phyloP scores from a whole-genome alignment of 768 basidiomycete genomes.

The Hygrophorus russula region DNA sequence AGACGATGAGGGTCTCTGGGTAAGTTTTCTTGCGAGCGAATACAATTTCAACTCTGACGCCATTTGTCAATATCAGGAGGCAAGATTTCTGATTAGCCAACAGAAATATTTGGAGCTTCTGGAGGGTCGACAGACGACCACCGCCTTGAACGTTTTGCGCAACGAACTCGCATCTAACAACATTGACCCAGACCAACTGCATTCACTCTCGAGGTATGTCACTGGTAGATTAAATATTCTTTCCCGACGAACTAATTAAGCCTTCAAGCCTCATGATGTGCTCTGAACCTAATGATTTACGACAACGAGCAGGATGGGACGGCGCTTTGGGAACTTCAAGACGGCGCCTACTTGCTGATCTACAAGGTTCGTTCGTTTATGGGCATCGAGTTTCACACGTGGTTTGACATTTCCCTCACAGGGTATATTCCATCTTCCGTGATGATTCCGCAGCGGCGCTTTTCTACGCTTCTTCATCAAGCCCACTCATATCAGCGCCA shows the following conservation, averaged over 20 bases:
- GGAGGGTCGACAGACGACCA: slow-evolving; percentile 68
- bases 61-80: slow-evolving; percentile 39
- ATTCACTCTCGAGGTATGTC: slow-evolving; percentile 76
- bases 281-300: slow-evolving; percentile 71
- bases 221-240: slow-evolving; percentile 7
- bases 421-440: slow-evolving; percentile 83
- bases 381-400: neutral
- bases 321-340: slow-evolving; percentile 78
- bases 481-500: slow-evolving; percentile 71
- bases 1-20: slow-evolving; percentile 60
- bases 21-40: slow-evolving; percentile 17
- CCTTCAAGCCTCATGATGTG: slow-evolving; percentile 81
- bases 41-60: neutral
- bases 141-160: slow-evolving; percentile 77
- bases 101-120: slow-evolving; percentile 95
- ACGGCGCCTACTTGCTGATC: slow-evolving; percentile 55
- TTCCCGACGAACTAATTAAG: slow-evolving; percentile 8
- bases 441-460: slow-evolving; percentile 88
- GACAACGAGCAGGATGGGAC: slow-evolving; percentile 78
- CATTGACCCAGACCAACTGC: slow-evolving; percentile 70
- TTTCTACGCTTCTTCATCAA: slow-evolving; percentile 77
- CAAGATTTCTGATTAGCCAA: slow-evolving; percentile 78
- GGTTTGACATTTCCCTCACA: slow-evolving; percentile 20
- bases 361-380: slow-evolving; percentile 68
- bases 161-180: slow-evolving; percentile 81